These are phyloP conservation scores for Agaricus blazei DNA, from an alignment of 768 basidiomycete genomes.

Conservation along the genomic window DNA sequence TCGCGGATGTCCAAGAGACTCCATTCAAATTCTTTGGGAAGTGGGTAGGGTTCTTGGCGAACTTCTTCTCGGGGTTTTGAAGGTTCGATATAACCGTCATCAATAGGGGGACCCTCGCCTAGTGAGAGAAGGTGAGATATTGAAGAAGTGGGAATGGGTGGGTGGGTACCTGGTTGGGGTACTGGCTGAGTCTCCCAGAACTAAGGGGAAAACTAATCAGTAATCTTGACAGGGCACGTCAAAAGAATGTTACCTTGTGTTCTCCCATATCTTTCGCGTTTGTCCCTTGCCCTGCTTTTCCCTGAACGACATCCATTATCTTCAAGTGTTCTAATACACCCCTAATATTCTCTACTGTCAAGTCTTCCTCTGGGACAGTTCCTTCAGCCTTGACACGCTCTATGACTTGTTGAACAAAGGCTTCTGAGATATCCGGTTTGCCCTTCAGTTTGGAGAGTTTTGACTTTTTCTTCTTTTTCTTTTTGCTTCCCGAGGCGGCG, in stretches of 20 bases:
- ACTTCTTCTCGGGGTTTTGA: conserved; percentile 73
- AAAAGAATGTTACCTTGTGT: conserved; percentile 63
- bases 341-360: conserved; percentile 63
- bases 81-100: conserved; percentile 88
- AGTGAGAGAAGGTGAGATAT: background rate
- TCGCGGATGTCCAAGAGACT: conserved; percentile 73
- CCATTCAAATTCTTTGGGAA: conserved; percentile 96
- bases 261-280: conserved; percentile 80
- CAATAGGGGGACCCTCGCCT: conserved; percentile 61
- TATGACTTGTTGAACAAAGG: conserved; percentile 62
- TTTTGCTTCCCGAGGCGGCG: conserved; percentile 40
- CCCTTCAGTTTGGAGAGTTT: conserved; percentile 54
- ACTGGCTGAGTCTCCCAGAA: conserved; percentile 99
- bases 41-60: conserved; percentile 79
- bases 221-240: background rate
- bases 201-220: conserved; percentile 31
- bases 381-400: conserved; percentile 62
- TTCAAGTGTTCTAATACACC: conserved; percentile 72
- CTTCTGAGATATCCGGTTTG: conserved; percentile 49
- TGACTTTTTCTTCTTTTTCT: conserved; percentile 88
- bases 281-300: conserved; percentile 70
- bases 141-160: background rate
- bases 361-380: conserved; percentile 34
- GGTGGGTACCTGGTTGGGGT: conserved; percentile 64
- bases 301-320: conserved; percentile 80